Evolutionary conservation across 345 rosid genomes (phyloP).

Genomic region (Eucalyptus decipiens): DNA sequence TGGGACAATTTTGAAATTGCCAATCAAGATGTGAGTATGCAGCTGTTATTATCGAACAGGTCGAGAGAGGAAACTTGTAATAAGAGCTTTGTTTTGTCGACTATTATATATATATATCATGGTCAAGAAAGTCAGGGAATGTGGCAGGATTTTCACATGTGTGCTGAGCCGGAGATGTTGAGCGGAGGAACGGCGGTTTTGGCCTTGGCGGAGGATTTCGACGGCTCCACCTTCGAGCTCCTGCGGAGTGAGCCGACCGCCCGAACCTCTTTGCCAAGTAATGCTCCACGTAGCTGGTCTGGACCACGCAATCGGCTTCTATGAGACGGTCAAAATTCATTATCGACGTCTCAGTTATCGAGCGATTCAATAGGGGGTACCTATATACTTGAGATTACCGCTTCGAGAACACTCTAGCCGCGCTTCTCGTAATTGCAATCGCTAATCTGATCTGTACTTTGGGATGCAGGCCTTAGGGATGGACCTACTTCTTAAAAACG

Average conservation of each 20-base stretch:
- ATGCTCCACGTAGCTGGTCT: background rate
- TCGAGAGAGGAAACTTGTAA: background rate
- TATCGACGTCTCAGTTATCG: background rate
- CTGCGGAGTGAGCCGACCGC: constrained; percentile 22
- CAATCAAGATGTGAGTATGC: background rate
- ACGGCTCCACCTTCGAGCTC: constrained; percentile 25
- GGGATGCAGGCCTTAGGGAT: constrained; percentile 24
- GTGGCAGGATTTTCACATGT: background rate
- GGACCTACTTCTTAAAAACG: constrained; percentile 3
- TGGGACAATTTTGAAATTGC: background rate
- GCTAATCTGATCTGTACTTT: background rate
- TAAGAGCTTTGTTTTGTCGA: background rate
- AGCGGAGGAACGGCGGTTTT: constrained; percentile 13
- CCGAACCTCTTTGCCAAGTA: background rate
- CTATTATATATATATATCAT: background rate
- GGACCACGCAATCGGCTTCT: background rate
- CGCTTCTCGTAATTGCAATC: background rate
- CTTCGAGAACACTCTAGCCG: background rate
- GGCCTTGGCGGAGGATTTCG: background rate
- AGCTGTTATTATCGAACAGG: background rate
- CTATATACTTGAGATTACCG: background rate
- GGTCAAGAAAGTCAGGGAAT: background rate
- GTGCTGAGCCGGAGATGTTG: constrained; percentile 19
- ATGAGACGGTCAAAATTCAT: background rate
- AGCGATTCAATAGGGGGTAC: background rate